phyloP scores from a whole-genome alignment of 208 protist genomes.

The Wallacemonas sp. region DNA sequence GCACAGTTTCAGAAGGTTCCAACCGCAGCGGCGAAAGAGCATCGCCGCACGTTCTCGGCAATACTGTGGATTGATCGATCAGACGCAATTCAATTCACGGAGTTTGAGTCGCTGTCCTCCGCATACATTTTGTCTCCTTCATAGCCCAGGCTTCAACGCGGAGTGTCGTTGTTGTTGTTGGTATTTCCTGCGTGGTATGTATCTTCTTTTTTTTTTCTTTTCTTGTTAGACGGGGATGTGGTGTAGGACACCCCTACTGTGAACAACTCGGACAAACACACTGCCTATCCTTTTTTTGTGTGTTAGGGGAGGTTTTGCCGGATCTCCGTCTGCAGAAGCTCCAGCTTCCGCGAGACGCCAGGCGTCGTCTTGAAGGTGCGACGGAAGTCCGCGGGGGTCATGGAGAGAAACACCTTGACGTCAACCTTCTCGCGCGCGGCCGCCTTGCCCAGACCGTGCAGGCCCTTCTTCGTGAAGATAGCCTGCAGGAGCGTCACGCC shows the following conservation, averaged over 20 bases:
- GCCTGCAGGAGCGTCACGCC: constrained; percentile 53
- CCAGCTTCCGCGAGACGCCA: constrained; percentile 77
- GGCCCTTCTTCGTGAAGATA: constrained; percentile 63
- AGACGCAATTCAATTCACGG: too few species aligned
- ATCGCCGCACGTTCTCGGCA: too few species aligned
- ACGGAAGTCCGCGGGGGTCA: constrained; percentile 70
- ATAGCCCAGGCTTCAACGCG: too few species aligned
- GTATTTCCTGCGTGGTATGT: too few species aligned
- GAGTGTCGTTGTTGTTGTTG: too few species aligned
- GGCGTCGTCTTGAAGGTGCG: constrained; percentile 85
- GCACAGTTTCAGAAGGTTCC: too few species aligned
- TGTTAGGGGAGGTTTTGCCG: constrained; percentile 30
- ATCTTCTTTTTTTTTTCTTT: not conserved
- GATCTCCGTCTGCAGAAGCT: constrained; percentile 77
- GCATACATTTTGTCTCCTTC: too few species aligned
- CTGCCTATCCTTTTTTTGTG: not conserved
- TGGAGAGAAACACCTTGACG: constrained; percentile 73
- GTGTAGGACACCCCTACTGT: not conserved
- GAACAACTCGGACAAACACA: not conserved
- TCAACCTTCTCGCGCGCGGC: constrained; percentile 79
- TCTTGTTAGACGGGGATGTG: too few species aligned
- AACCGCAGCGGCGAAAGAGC: too few species aligned
- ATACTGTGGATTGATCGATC: too few species aligned
- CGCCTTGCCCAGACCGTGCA: constrained; percentile 47
- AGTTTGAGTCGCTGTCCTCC: too few species aligned